Base-by-base conservation (phyloP, 2,329 filamentous ascomycete genomes). In the Colletotrichum sp. region DNA sequence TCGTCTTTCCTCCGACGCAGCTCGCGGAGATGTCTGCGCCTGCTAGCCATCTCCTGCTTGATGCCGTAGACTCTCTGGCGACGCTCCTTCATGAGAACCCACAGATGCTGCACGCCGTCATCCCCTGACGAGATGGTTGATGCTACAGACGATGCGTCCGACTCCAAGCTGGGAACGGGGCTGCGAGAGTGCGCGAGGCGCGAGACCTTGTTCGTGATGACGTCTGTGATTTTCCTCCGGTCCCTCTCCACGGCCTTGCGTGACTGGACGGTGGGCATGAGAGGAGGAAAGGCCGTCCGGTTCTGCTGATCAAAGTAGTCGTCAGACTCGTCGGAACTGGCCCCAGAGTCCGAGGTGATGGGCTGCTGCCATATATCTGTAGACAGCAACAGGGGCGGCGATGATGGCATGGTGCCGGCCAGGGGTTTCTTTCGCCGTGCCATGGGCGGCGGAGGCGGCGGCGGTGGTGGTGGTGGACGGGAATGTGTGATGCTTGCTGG, bases 41-140 rank as follows among this genome's bases (percentile, higher is more conserved):
- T 82, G 18, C 71, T 70, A 5, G 82, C 79, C 83, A 87, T 87
- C 16, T 81, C 75, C 4, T 66, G 67, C 66, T 82, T 84, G 28
- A 83, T 81, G 1, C 79, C 79, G 30, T 79, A 79, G 15, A 85
- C 28, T 32, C 78, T 81, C 9, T 78, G 78, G 13, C 85, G 80
- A 36, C 83, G 83, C 15, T 83, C 78, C 57, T 86, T 85, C n/a
- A 86, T 74, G 64, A 82, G 79, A 26, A 82, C 79, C 85, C 85
- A 86, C 6, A 85, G 78, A 13, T 79, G 34, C 68, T 86, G 82
- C n/a, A 85, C 76, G 15, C 82, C 80, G 21, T 80, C 81, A n/a
- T 83, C 81, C 1, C 49, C 70, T 16, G 32, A 30, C 12, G 63
- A 67, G 16, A 24, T 57, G 13, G 70, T 66, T 5, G 77, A 75